These are phyloP conservation scores for Biscogniauxia sp. DNA, from an alignment of 2,329 filamentous ascomycete species.

Conservation along the genomic window DNA sequence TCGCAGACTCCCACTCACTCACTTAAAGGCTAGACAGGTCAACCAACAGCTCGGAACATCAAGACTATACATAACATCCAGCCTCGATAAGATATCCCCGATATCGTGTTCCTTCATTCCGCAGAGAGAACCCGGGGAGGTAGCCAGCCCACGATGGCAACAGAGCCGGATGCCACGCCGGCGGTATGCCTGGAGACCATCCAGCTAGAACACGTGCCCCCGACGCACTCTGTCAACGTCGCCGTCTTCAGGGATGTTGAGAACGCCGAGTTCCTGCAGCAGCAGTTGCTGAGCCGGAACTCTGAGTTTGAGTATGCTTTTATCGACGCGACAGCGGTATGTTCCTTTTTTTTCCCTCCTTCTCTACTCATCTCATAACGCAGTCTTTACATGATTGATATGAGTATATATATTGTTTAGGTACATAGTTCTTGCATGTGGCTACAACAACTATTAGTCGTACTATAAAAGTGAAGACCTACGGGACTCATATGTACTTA, in stretches of 20 bases:
- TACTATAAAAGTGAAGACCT: no score
- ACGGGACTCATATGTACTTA: no score
- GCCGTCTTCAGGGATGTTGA: slow-evolving; percentile 72
- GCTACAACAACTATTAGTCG: no score
- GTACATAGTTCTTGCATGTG: no score
- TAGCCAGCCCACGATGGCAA: not conserved
- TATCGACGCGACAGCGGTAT: slow-evolving; percentile 77
- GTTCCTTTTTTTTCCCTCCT: slow-evolving; percentile 43
- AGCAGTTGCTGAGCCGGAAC: slow-evolving; percentile 84
- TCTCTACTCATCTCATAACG: not conserved
- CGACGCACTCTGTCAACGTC: slow-evolving; percentile 65
- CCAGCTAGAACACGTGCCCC: slow-evolving; percentile 71
- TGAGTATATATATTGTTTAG: no score
- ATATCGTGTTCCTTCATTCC: not conserved
- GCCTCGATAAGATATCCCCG: no score
- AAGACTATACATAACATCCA: no score
- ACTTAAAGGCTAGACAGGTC: no score
- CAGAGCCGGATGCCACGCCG: not conserved
- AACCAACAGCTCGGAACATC: not conserved
- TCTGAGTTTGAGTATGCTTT: slow-evolving; percentile 89
- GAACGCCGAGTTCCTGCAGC: slow-evolving; percentile 75
- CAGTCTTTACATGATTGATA: no score
- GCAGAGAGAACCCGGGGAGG: not conserved
- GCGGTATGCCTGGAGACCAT: slow-evolving; percentile 57
- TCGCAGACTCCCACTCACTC: not conserved